Evolutionary conservation across 1,284 basidiomycete genomes (phyloP), one percentile per base, ranked within the genome.

Genomic region (Amylostereum areolatum): DNA sequence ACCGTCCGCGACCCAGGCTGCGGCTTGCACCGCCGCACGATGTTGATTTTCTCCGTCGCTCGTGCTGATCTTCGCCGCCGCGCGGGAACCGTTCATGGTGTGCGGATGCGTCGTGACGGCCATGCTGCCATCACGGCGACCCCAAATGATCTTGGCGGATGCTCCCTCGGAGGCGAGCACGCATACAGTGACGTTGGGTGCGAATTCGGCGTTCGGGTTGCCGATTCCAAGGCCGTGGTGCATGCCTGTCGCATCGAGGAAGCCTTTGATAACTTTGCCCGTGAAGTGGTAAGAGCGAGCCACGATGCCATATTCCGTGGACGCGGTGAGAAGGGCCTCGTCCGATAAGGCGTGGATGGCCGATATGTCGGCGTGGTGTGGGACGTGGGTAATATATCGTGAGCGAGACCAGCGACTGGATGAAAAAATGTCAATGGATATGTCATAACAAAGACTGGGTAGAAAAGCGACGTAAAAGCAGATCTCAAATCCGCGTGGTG

Each of bases 151-250:
- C 48, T 78, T 78, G 6, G 79, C 86, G 0, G 85, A 84, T 24
- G 80, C 80, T 2, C 85, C 83, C 42, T 82, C 78, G 0, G 82
- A 81, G 8, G 75, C 62, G 29, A 87, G 66, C 2, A 72, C 65
- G 52, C 81, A 82, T 0, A 72, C 65, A 11, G 81, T 77, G 8
- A 89, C 75, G 50, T 88, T 75, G 4, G 86, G 85, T 5, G 78
- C 75, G 56, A 90, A 86, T 56, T 92, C 87, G 18, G 78, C 76
- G 57, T 91, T 89, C 1, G 86, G 87, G 57, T 91, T 89, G 4
- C 85, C 86, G 47, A 81, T 76, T 1, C 83, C 84, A 9, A 81
- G 58, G 1, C 83, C 84, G 42, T 73, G 74, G 24, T 67, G 61
- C 7, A 75, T 70, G 3, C 83, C 84, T 2, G 76, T 74, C 0